Evolutionary conservation across 495 filamentous ascomycete species (phyloP).

Genomic region (Hyaloscypha variabilis): DNA sequence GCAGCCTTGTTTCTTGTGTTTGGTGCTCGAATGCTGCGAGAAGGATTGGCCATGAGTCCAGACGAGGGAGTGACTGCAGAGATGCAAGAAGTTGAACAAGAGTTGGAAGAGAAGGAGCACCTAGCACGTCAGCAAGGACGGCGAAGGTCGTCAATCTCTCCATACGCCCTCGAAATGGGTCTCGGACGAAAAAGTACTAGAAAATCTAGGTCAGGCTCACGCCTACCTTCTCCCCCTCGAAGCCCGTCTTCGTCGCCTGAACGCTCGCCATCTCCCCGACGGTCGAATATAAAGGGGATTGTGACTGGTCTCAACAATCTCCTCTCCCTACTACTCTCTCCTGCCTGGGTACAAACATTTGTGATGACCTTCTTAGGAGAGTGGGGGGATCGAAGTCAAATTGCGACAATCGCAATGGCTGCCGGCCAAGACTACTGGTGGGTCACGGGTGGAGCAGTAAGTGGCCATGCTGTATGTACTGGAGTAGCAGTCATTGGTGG

Average conservation of each 20-base stretch:
- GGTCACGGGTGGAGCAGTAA: constrained; percentile 89
- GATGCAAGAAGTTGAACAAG: constrained; percentile 95
- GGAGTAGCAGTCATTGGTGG: constrained; percentile 92
- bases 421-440: constrained; percentile 99
- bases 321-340: constrained; percentile 82
- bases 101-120: constrained; percentile 92
- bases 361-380: constrained; percentile 98
- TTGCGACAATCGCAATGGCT: constrained; percentile 98
- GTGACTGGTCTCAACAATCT: constrained; percentile 78
- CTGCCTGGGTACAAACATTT: constrained; percentile 98
- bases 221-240: constrained; percentile 60
- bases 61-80: constrained; percentile 91
- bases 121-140: constrained; percentile 57
- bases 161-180: constrained; percentile 68
- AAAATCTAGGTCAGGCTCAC: constrained; percentile 61
- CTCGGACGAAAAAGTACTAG: constrained; percentile 43
- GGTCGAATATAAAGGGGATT: constrained; percentile 38
- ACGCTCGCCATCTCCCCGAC: constrained; percentile 43
- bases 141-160: constrained; percentile 58
- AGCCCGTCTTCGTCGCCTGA: constrained; percentile 62
- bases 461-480: constrained; percentile 88
- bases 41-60: constrained; percentile 84
- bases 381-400: constrained; percentile 97
- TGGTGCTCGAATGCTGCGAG: constrained; percentile 80
- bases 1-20: constrained; percentile 87